Base-by-base conservation (phyloP, 371 early-diverging fungal species). In the Blastocladiella emersonii region DNA sequence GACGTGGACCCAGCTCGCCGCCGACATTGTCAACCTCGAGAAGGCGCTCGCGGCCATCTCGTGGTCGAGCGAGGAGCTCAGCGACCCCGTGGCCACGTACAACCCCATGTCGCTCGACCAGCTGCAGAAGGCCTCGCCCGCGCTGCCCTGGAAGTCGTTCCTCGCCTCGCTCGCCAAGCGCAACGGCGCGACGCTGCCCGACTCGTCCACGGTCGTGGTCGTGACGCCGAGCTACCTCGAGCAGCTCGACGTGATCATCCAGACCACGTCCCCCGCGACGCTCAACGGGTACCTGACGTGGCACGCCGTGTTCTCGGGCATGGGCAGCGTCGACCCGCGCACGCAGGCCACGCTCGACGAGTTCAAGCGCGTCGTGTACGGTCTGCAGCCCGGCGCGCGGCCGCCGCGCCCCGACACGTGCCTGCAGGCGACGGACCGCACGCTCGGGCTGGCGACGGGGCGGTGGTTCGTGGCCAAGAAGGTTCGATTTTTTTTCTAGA, bases 401-500 rank as follows among this genome's bases (percentile, higher is more conserved):
- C 74, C 75, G 17, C 70, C 72, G 15, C 77, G 84, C 2, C 70
- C 68, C 61, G 71, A 78, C 32, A 63, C 63, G 3, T 86, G 86
- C 67, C 65, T 80, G 25, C 61, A 57, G 0, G 37, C 64, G 15
- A 70, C 76, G 12, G 76, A 78, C 27, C 35, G 55, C 1, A 61
- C 68, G 0, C 67, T 86, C 62, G 82, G 83, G 1, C 73, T 74
- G 23, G 64, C 81, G 25, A 67, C 76, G 0, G 84, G 83, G 0
- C 76, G 82, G 30, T 83, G 53, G 53, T 51, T 51, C 5, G 53
- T 51, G 13, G 2, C 53, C 6, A 1, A 32, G 27, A 7, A n/a
- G n/a, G n/a, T n/a, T n/a, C n/a, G n/a, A n/a, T n/a, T n/a, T n/a
- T n/a, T n/a, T n/a, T n/a, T n/a, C n/a, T n/a, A n/a, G n/a, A n/a